Conservation (phyloP, 805 yeast genomes). For the Nakazawaea molendinolei region DNA sequence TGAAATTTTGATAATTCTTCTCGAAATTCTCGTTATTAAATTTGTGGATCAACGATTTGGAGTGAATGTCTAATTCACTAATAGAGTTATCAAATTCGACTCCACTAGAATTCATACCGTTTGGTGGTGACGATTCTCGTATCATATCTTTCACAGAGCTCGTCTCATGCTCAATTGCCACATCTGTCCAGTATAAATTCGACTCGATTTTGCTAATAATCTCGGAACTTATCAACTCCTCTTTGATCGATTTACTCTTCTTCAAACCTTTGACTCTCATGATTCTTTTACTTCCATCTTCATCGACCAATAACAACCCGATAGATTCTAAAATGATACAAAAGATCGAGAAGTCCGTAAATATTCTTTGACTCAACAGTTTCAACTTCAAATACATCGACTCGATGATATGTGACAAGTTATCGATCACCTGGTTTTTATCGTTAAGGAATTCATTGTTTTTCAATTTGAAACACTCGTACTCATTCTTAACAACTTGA, state of each 20-base stretch:
- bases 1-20: conserved; percentile 17
- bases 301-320: conserved; percentile 58
- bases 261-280: conserved; percentile 78
- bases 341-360: conserved; percentile 35
- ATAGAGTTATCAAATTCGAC: conserved; percentile 9
- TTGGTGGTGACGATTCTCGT: conserved; percentile 5
- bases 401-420: conserved; percentile 18
- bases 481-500: conserved; percentile 38
- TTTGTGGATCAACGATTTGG: conserved; percentile 9
- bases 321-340: conserved; percentile 64
- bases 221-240: conserved; percentile 4
- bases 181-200: conserved; percentile 11
- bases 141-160: conserved; percentile 10
- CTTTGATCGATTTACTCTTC: conserved; percentile 25
- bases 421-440: conserved; percentile 19
- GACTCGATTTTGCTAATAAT: conserved; percentile 10
- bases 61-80: conserved; percentile 10
- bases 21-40: conserved; percentile 7
- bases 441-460: conserved; percentile 20
- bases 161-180: conserved; percentile 7
- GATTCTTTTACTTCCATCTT: conserved; percentile 36
- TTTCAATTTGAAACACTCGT: conserved; percentile 36
- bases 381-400: conserved; percentile 28
- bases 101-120: background rate
- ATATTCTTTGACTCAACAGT: conserved; percentile 32